phyloP scores from a whole-genome alignment of 2,329 filamentous ascomycete genomes.

The Aspergillus awamori region DNA sequence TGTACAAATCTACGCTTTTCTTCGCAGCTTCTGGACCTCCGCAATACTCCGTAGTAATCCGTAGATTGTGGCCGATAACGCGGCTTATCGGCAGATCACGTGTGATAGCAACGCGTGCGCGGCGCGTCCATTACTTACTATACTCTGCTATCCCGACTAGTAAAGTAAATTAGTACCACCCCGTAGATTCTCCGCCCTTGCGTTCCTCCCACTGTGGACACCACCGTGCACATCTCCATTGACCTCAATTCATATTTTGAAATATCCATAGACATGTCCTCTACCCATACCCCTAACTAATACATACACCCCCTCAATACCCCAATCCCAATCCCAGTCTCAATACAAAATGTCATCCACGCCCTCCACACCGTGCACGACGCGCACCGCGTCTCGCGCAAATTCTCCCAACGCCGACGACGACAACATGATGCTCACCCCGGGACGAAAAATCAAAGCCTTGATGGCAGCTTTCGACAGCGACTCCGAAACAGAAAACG shows the following conservation, averaged over 20 bases:
- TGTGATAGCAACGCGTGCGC: conserved; percentile 24
- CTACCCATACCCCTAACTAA: neutral
- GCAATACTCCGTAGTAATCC: neutral
- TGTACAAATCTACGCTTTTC: neutral
- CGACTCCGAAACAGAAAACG: conserved; percentile 51
- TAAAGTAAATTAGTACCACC: neutral
- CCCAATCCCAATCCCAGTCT: neutral
- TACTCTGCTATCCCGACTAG: too few relatives aligned
- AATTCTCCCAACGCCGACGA: conserved; percentile 28
- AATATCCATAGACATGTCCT: conserved; percentile 6
- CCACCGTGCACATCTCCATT: neutral
- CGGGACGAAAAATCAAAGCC: conserved; percentile 52
- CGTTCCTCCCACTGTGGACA: neutral
- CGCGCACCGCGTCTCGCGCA: conserved; percentile 35
- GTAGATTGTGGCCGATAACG: neutral
- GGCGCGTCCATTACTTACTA: conserved; percentile 14
- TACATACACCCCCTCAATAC: conserved; percentile 12
- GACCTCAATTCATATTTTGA: neutral
- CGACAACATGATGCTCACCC: conserved; percentile 39
- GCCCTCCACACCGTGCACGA: conserved; percentile 37
- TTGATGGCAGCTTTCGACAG: conserved; percentile 53
- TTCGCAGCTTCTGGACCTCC: neutral
- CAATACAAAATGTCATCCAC: conserved; percentile 26
- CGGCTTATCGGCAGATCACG: conserved; percentile 15
- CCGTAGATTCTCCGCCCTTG: conserved; percentile 18